phyloP scores from a whole-genome alignment of 2,329 filamentous ascomycete genomes.

The Mariannaea sp. region DNA sequence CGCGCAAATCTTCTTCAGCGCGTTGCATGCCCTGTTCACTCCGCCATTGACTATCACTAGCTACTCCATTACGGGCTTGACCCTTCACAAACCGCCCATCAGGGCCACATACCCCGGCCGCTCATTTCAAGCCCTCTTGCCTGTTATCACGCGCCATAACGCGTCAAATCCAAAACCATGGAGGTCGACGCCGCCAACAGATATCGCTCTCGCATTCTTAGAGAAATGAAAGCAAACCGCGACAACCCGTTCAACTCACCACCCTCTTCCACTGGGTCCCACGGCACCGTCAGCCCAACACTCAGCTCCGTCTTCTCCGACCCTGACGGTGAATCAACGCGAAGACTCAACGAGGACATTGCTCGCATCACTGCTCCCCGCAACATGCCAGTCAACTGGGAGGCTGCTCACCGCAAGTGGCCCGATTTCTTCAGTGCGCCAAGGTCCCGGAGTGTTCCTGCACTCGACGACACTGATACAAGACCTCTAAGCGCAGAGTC shows the following conservation, averaged over 20 bases:
- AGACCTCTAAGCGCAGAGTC: slow-evolving; percentile 43
- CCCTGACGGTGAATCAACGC: slow-evolving; percentile 59
- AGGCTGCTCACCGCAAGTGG: slow-evolving; percentile 56
- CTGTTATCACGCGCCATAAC: slow-evolving; percentile 28
- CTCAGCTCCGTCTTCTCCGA: slow-evolving; percentile 58
- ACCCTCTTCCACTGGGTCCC: slow-evolving; percentile 61
- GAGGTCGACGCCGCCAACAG: slow-evolving; percentile 48
- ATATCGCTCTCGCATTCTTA: slow-evolving; percentile 54
- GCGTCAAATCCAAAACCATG: slow-evolving; percentile 43
- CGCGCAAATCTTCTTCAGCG: slow-evolving; percentile 24
- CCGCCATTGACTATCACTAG: slow-evolving; percentile 30
- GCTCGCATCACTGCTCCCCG: slow-evolving; percentile 48
- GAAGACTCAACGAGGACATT: slow-evolving; percentile 55
- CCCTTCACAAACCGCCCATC: slow-evolving; percentile 28
- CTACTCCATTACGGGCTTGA: slow-evolving; percentile 18
- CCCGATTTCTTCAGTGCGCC: slow-evolving; percentile 56
- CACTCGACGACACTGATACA: slow-evolving; percentile 43
- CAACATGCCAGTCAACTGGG: slow-evolving; percentile 50
- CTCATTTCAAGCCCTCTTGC: slow-evolving; percentile 27
- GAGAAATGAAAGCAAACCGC: slow-evolving; percentile 58
- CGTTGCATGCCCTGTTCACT: slow-evolving; percentile 16
- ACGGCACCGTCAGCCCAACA: slow-evolving; percentile 61
- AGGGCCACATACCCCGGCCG: slow-evolving; percentile 26
- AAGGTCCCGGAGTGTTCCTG: slow-evolving; percentile 38
- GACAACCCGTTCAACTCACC: slow-evolving; percentile 64